Percentiles rank a stretch among this genome's conserved stretches.
phyloP scores from a whole-genome alignment of 306 rosid species.

The Oemleria cerasiformis region DNA sequence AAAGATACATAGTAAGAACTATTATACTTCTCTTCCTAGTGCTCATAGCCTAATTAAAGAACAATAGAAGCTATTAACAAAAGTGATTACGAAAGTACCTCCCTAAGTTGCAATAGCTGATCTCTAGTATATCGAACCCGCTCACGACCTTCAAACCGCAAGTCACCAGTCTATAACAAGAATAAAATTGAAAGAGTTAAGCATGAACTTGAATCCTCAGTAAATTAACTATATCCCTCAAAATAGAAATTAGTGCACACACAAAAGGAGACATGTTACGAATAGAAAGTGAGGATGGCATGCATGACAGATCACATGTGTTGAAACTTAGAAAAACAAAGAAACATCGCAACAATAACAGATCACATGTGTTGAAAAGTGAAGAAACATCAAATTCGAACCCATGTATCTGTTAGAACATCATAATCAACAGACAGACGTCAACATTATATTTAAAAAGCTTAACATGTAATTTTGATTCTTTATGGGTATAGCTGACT shows the following conservation, averaged over 20 bases:
- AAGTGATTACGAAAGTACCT: slow-evolving; percentile 18
- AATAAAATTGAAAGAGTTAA: not conserved
- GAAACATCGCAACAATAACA: not conserved
- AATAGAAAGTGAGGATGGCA: not conserved
- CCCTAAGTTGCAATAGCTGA: slow-evolving; percentile 36
- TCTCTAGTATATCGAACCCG: slow-evolving; percentile 36
- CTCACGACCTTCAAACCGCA: slow-evolving; percentile 39
- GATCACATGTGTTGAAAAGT: not conserved
- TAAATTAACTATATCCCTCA: not conserved
- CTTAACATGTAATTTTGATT: slow-evolving; percentile 26
- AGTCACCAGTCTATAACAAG: slow-evolving; percentile 30
- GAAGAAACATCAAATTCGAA: not conserved
- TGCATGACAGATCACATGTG: not conserved
- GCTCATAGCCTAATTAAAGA: not conserved
- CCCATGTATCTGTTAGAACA: not conserved
- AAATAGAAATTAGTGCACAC: not conserved
- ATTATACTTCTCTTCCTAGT: not conserved
- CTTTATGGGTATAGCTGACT: slow-evolving; percentile 27
- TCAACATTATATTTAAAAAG: not conserved
- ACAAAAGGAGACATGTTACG: not conserved
- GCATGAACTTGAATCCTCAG: not conserved
- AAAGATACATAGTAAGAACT: not conserved
- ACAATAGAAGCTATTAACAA: not conserved
- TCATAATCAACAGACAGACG: not conserved
- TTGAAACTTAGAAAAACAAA: not conserved